Evolutionary conservation across 2,329 filamentous ascomycete genomes (phyloP), one percentile per base, ranked within the genome.

Genomic region (Pseudogymnoascus sp.): DNA sequence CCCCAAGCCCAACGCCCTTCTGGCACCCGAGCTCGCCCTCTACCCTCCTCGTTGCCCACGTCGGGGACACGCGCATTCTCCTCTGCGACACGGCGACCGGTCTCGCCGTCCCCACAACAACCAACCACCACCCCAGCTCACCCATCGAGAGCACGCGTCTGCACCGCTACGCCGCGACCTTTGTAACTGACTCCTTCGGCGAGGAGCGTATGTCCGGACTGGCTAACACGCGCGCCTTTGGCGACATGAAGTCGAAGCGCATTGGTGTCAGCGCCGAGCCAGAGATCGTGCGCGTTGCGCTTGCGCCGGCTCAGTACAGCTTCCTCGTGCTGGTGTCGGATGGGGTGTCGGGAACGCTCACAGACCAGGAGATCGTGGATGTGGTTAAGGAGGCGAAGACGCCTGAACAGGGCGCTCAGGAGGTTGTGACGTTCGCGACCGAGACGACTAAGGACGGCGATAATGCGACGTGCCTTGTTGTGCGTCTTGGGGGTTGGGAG

Each of bases 361-460:
- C 83, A 63, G 95, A 99, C 72, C 93, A 97, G 77, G 95, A 99
- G 77, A 91, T 97, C 66, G 93, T 97, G 31, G 95, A 99, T 73
- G 86, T 97, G 34, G 82, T 97, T 71, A 97, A 97, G 75, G 95
- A 99, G 76, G 90, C 92, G 4, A 87, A 83, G 72, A 97, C 93
- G 0, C 95, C 95, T 0, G 93, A 96, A 69, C 86, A 96, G 73
- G 95, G 87, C 2, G 86, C 91, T 1, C 82, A 82, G 64, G 86
- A 88, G 66, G 84, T 99, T 6, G 91, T 96, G 29, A 85, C 85
- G 63, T 97, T 95, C 75, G 92, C 93, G 0, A 95, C 90, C 0
- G 95, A 97, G 76, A 89, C 96, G 3, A 70, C 66, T 5, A 68
- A 68, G 14, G 75, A 76, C 64, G 86, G 86, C 8, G 86, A 89